Evolutionary conservation across 169 alveolate species (phyloP).

Genomic region (Eimeria sp.): DNA sequence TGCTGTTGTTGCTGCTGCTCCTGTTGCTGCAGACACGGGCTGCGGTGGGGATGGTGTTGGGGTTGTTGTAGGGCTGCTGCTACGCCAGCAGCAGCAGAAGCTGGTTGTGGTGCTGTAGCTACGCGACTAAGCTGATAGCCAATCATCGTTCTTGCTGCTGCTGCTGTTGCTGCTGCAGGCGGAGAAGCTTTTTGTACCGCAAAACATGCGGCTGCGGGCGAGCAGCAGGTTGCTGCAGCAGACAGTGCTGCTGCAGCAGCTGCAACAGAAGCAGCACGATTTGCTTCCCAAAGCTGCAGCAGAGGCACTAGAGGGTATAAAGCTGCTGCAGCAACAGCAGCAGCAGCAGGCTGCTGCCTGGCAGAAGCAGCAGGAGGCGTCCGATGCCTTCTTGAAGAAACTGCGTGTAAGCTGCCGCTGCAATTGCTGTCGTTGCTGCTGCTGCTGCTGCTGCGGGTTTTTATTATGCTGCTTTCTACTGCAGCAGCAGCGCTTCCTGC

Average conservation of each 20-base stretch:
- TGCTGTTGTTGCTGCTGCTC: neutral
- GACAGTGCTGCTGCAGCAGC: constrained; percentile 54
- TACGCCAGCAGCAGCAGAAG: no score
- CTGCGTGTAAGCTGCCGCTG: constrained; percentile 36
- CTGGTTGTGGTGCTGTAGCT: no score
- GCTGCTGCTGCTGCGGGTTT: constrained; percentile 12
- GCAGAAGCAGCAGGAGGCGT: constrained; percentile 53
- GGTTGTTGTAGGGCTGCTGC: no score
- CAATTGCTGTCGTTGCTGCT: constrained; percentile 16
- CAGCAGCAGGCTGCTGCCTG: constrained; percentile 32
- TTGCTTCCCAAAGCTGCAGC: constrained; percentile 50
- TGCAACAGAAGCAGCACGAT: constrained; percentile 53
- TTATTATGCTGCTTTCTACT: neutral
- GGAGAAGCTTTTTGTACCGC: constrained; percentile 71
- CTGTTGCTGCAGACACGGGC: no score
- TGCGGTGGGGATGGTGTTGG: no score
- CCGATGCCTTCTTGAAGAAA: constrained; percentile 46
- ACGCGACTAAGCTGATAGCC: no score
- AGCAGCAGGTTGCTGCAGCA: constrained; percentile 78
- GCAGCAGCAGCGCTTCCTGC: neutral
- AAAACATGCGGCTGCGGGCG: constrained; percentile 78
- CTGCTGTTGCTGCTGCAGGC: constrained; percentile 64
- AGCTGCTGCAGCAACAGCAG: constrained; percentile 62
- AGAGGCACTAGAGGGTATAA: constrained; percentile 27
- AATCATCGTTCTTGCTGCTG: no score